Evolutionary conservation across 2,329 filamentous ascomycete species (phyloP).

Genomic region (Monosporascus sp.): DNA sequence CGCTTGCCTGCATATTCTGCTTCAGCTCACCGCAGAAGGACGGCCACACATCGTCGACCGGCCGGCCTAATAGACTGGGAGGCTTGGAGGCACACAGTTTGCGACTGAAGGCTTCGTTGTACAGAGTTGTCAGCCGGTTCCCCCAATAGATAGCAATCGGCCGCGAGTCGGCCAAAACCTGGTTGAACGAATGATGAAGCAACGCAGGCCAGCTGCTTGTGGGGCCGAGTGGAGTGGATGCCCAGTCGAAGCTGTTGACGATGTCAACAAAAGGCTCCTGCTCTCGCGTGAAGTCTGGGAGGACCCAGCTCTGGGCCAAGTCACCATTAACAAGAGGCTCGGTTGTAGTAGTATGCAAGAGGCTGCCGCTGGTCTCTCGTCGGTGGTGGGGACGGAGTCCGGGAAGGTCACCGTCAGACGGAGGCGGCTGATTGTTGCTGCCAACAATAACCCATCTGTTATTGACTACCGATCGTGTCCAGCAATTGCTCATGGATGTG

Average conservation of each 20-base stretch:
- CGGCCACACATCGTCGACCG: slow-evolving; percentile 53
- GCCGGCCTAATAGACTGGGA: slow-evolving; percentile 55
- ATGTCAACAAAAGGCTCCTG: slow-evolving; percentile 34
- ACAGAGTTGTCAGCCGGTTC: slow-evolving; percentile 56
- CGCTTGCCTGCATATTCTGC: slow-evolving; percentile 30
- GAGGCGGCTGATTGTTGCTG: slow-evolving; percentile 29
- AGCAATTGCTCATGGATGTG: slow-evolving; percentile 25
- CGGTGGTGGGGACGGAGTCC: slow-evolving; percentile 4
- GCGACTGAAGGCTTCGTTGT: slow-evolving; percentile 64
- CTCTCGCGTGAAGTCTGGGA: slow-evolving; percentile 30
- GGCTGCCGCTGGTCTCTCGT: slow-evolving; percentile 5
- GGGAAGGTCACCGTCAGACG: slow-evolving; percentile 17
- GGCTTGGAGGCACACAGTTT: slow-evolving; percentile 60
- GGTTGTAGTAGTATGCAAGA: slow-evolving; percentile 4
- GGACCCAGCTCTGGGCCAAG: slow-evolving; percentile 20
- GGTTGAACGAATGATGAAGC: slow-evolving; percentile 39
- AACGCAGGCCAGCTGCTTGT: slow-evolving; percentile 40
- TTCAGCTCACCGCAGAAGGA: slow-evolving; percentile 38
- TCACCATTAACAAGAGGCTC: slow-evolving; percentile 9
- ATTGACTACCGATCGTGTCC: slow-evolving; percentile 31
- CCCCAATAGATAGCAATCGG: slow-evolving; percentile 62
- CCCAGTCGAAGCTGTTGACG: slow-evolving; percentile 41
- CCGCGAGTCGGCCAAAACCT: slow-evolving; percentile 38
- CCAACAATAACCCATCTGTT: slow-evolving; percentile 34
- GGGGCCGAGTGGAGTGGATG: slow-evolving; percentile 38